phyloP scores from a whole-genome alignment of 129 eudicot species.

The Pulicaria dysenterica region DNA sequence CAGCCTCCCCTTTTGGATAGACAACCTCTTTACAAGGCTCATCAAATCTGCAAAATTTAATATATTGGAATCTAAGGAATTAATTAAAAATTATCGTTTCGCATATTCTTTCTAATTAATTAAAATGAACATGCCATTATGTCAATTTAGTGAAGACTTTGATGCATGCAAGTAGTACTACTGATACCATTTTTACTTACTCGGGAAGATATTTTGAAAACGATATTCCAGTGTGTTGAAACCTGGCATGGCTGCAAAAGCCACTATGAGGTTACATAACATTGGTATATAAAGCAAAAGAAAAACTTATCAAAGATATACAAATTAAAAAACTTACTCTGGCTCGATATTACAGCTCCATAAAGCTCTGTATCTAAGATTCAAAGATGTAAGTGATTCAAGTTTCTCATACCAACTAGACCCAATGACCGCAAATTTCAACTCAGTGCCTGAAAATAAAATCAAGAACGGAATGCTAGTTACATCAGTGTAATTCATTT shows the following conservation, averaged over 20 bases:
- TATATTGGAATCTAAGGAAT: too few species aligned
- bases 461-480: slow-evolving; percentile 6
- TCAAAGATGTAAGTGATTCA: slow-evolving; percentile 58
- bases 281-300: background rate
- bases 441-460: slow-evolving; percentile 44
- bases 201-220: slow-evolving; percentile 50
- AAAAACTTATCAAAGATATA: background rate
- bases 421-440: slow-evolving; percentile 51
- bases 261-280: slow-evolving; percentile 26
- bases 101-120: background rate
- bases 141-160: slow-evolving; percentile 4
- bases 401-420: slow-evolving; percentile 51
- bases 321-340: slow-evolving; percentile 49
- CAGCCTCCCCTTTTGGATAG: slow-evolving; percentile 91
- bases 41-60: slow-evolving; percentile 43
- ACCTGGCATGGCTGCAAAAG: slow-evolving; percentile 32
- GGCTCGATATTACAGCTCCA: slow-evolving; percentile 52
- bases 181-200: slow-evolving; percentile 45
- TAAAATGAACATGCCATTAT: background rate
- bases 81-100: too few species aligned
- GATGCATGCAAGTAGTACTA: background rate
- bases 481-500: slow-evolving; percentile 10
- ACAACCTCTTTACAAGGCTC: slow-evolving; percentile 75
- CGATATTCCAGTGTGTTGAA: slow-evolving; percentile 27
- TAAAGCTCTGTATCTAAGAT: slow-evolving; percentile 58